Conservation (phyloP, 306 rosid species). For the Vigna hirtella region DNA sequence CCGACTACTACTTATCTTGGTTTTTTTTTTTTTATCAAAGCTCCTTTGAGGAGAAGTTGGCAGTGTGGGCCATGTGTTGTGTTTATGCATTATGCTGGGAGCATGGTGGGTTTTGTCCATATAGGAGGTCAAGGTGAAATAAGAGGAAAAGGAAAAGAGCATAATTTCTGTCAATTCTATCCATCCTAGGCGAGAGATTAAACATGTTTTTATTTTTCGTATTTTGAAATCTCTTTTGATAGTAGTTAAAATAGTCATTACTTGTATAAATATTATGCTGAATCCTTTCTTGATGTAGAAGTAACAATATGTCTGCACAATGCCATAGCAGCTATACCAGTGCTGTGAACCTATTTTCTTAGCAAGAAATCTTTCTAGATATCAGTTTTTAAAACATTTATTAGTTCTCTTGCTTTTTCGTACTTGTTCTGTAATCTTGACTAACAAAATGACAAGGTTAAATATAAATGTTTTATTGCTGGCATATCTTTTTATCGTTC, state of each 20-base stretch:
- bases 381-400: not conserved
- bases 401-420: not conserved
- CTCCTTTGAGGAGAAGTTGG: not conserved
- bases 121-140: not conserved
- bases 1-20: not conserved
- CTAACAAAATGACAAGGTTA: not conserved
- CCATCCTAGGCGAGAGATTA: not conserved
- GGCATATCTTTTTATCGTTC: conserved; percentile 17
- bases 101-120: not conserved
- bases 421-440: not conserved
- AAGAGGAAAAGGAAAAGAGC: not conserved
- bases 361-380: not conserved
- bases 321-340: not conserved
- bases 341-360: conserved; percentile 20
- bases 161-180: not conserved
- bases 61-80: conserved; percentile 1
- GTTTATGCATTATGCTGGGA: not conserved
- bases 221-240: not conserved
- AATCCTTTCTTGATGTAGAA: not conserved
- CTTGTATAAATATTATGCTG: not conserved
- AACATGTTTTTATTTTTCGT: not conserved
- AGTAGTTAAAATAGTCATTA: conserved; percentile 2
- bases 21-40: conserved; percentile 16
- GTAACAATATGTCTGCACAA: not conserved
- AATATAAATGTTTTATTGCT: conserved; percentile 11